Evolutionary conservation across 305 asterid species (phyloP), one percentile per base, ranked within the genome.

Genomic region (Fraxinus platypoda): DNA sequence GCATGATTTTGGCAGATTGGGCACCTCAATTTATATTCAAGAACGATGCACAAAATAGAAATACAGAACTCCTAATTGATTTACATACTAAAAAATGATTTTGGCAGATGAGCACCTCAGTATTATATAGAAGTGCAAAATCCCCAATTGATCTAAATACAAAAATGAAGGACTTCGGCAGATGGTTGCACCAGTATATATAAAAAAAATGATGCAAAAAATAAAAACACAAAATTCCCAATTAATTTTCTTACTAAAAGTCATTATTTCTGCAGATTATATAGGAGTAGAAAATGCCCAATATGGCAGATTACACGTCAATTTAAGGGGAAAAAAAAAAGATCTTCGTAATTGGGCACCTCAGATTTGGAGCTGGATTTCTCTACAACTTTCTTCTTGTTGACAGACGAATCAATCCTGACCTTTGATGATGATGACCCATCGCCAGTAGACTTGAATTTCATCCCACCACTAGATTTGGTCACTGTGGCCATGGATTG

Each of bases 321-420:
- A 43, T 76, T 46, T 28, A 76, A 3, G 13, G 12, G 46, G 12
- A 12, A 23, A 17, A n/a, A 0, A 31, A 70, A 2, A 0, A 8
- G 52, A 43, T 43, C 1, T 43, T 43, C 57, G n/a, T 13, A 46
- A 46, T 33, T 7, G 76, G 81, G 80, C 83, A 87, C 90, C 90
- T 81, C 88, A 78, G 84, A 78, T 86, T 75, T 87, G 76, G 87
- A 28, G 75, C 78, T 78, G 83, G 94, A 88, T 89, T 84, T 88
- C 87, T 85, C 91, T 54, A 81, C 71, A 81, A 72, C 73, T 75
- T 87, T 93, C 87, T 87, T 94, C 92, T 87, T 91, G 8, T 75
- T 79, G 11, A 81, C 30, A 73, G 91, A 87, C 83, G 91, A 80
- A 84, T 90, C 95, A 19, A 86, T 26, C 87, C 76, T 91, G 83